Percentiles rank a stretch among this genome's conserved stretches.
phyloP scores from a whole-genome alignment of 805 yeast species.

The Wickerhamiella cacticola region DNA sequence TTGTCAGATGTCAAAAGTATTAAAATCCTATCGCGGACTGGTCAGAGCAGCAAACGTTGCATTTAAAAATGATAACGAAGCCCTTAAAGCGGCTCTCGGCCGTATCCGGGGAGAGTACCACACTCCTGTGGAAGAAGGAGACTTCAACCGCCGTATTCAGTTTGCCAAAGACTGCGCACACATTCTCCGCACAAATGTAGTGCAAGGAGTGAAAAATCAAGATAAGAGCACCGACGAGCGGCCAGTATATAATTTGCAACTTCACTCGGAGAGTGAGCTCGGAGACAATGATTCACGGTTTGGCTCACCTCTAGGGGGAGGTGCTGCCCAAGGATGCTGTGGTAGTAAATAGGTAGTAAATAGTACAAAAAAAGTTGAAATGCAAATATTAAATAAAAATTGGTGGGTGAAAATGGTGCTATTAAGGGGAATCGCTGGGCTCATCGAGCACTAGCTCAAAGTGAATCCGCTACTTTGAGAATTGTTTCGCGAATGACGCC shows the following conservation, averaged over 20 bases:
- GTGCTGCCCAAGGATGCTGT: slow-evolving; percentile 10
- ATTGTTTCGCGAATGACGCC: slow-evolving; percentile 8
- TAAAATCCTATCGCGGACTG: slow-evolving; percentile 18
- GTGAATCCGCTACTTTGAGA: slow-evolving; percentile 4
- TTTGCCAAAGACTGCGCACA: slow-evolving; percentile 58
- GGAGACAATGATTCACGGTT: slow-evolving; percentile 63
- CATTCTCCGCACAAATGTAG: slow-evolving; percentile 64
- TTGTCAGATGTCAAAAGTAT: slow-evolving; percentile 13
- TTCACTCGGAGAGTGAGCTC: slow-evolving; percentile 72
- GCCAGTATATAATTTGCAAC: slow-evolving; percentile 38
- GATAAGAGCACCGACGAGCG: slow-evolving; percentile 21
- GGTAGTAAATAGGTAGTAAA: not conserved
- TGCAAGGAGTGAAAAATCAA: slow-evolving; percentile 50
- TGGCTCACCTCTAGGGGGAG: slow-evolving; percentile 8
- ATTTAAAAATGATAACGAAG: slow-evolving; percentile 17
- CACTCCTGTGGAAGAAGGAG: slow-evolving; percentile 15
- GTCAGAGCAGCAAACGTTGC: slow-evolving; percentile 21
- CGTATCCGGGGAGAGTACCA: slow-evolving; percentile 18
- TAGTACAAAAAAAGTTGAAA: no score
- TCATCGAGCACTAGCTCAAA: not conserved
- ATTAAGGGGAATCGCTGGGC: no score
- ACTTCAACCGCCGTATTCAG: slow-evolving; percentile 39
- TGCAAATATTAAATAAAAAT: slow-evolving; percentile 1
- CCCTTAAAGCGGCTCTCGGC: slow-evolving; percentile 18
- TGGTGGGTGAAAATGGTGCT: no score